Conservation (phyloP, 2,329 filamentous ascomycete species). For the Achaetomium macrosporum region DNA sequence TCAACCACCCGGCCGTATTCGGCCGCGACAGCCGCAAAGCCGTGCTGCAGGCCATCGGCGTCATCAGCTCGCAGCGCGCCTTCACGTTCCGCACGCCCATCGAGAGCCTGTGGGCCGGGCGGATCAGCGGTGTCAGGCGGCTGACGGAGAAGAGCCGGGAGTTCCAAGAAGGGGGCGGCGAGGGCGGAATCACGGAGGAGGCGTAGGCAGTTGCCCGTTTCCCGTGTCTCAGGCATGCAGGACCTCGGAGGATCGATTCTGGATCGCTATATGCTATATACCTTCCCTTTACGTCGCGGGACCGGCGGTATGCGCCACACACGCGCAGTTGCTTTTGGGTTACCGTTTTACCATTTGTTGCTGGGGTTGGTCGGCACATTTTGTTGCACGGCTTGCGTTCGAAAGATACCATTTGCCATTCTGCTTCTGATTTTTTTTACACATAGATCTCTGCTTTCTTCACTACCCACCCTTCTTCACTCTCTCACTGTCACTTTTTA, state of each 20-base stretch:
- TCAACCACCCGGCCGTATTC: slow-evolving; percentile 93
- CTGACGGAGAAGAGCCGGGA: slow-evolving; percentile 80
- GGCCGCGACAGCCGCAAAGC: slow-evolving; percentile 90
- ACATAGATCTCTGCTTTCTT: not conserved
- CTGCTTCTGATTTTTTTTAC: slow-evolving; percentile 12
- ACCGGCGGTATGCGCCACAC: not conserved
- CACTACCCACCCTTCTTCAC: not conserved
- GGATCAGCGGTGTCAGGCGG: slow-evolving; percentile 73
- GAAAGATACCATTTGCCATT: slow-evolving; percentile 26
- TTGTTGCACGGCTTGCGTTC: not conserved
- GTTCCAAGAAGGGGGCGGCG: slow-evolving; percentile 78
- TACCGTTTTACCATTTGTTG: not conserved
- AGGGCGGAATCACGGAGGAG: slow-evolving; percentile 57
- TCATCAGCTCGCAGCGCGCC: slow-evolving; percentile 88
- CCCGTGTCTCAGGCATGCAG: not conserved
- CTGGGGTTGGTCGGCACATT: not conserved
- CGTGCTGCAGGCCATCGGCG: slow-evolving; percentile 90
- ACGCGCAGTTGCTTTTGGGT: not conserved
- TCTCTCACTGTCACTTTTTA: not conserved
- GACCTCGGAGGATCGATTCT: not conserved
- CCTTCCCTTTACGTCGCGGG: not conserved
- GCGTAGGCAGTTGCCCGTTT: slow-evolving; percentile 35
- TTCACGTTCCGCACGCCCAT: slow-evolving; percentile 90
- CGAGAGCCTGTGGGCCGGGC: slow-evolving; percentile 81
- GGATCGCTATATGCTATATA: not conserved